phyloP scores from a whole-genome alignment of 1,284 basidiomycete species.

The Cerrena zonata region DNA sequence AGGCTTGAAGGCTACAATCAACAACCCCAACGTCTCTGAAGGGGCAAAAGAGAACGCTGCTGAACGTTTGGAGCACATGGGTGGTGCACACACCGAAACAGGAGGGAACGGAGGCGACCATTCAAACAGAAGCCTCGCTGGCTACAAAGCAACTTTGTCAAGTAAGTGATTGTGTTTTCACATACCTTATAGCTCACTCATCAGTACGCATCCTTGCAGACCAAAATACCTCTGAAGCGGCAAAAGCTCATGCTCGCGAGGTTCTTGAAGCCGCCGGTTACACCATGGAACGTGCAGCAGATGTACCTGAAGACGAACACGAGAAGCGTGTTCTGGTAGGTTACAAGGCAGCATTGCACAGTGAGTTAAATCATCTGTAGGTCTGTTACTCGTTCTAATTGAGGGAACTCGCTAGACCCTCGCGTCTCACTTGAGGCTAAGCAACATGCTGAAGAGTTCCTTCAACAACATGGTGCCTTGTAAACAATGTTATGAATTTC shows the following conservation, averaged over 20 bases:
- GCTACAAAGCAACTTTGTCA: constrained; percentile 49
- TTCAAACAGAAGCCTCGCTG: constrained; percentile 34
- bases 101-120: too few relatives aligned
- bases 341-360: constrained; percentile 45
- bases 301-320: constrained; percentile 34
- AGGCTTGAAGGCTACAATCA: constrained; percentile 50
- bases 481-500: too few relatives aligned
- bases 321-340: constrained; percentile 37
- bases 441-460: constrained; percentile 40
- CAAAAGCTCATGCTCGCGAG: constrained; percentile 40
- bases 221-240: constrained; percentile 37
- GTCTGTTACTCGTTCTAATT: not conserved
- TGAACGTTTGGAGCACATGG: constrained; percentile 39
- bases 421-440: constrained; percentile 35
- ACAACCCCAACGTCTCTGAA: constrained; percentile 48
- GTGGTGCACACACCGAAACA: constrained; percentile 17
- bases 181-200: not conserved
- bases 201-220: constrained; percentile 22
- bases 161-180: constrained; percentile 29
- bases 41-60: constrained; percentile 45
- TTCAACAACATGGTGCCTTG: constrained; percentile 28
- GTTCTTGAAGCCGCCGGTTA: constrained; percentile 30
- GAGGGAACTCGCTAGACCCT: constrained; percentile 30
- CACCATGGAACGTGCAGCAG: constrained; percentile 23
- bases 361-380: constrained; percentile 25